Base-by-base conservation (phyloP, 192 early-diverging fungal genomes). In the Chytriomyces sp. region DNA sequence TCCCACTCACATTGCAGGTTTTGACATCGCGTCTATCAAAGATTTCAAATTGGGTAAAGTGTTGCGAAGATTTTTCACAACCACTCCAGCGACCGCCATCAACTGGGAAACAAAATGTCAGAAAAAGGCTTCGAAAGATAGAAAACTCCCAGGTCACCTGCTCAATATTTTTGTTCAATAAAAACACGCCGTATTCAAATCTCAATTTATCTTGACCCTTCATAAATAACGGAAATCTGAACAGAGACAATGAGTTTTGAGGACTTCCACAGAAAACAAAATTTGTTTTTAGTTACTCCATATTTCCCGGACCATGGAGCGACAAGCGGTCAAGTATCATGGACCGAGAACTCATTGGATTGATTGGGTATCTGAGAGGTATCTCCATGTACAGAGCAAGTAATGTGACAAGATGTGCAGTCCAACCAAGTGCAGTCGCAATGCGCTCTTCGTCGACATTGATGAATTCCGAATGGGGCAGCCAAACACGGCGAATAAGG, bases 111-210 rank as follows among this genome's bases (percentile, higher is more conserved):
- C 72, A 65, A 20, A 69, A 46, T 13, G 20, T 68, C 23, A 53
- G 7, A 46, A 1, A 73, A 57, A 0, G 53, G 53, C 3, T 28
- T 13, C n/a, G 6, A 64, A 60, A 44, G 6, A 46, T 53, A 59
- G 50, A 72, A 11, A 48, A 61, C 50, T 50, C 45, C 7, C 46
- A 61, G 61, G 60, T 49, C 77, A 94, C 90, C 84, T 94, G 93
- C 77, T 95, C 94, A 80, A 95, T 89, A 65, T 95, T 85, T 82
- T 95, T 95, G 76, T 94, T 95, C 65, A 95, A 50, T 45, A 95
- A 75, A 81, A 94, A 95, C 5, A 95, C 94, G 7, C 86, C 93
- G 81, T 93, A 95, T 28, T 94, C 93, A 80, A 94, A 94, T 13
- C 91, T 84, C 74, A 86, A 79, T 7, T 85, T 77, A 48, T 95